Base-by-base conservation (phyloP, 305 asterid genomes). In the Plantago lanceolata region DNA sequence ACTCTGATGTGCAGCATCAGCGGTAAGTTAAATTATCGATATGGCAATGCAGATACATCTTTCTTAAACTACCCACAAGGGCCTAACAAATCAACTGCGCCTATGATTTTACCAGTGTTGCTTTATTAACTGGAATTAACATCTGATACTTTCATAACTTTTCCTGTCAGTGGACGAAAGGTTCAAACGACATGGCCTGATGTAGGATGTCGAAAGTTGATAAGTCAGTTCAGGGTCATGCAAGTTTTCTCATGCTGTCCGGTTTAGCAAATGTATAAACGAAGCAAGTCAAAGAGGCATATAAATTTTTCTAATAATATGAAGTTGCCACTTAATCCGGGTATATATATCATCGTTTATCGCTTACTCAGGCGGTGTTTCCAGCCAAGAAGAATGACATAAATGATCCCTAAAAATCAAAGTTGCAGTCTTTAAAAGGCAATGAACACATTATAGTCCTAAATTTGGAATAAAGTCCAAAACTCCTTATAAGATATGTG, bases 381-480 rank as follows among this genome's bases (percentile, higher is more conserved):
- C 54, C 35, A 28, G 57, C 54, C 51, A 56, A 49, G 50, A 61
- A 53, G 45, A 64, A 51, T 8, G 54, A 50, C 61, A 62, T 26
- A 55, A 60, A 57, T 45, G 35, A 20, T 45, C 16, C 62, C 35
- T 21, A 67, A 28, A 26, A 59, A 45, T 75, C 68, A 59, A 64
- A 57, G 8, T 40, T 57, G 62, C 74, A 73, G 65, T 53, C 73
- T 17, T 17, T 19, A 67, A 62, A 71, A 71, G 48, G 73, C 61
- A 59, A 59, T 56, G 57, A 48, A 26, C 61, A 67, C 57, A 20
- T 54, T 63, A 51, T 9, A 58, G 31, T 70, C 68, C 79, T 67
- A 75, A 77, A 68, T 59, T 68, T 65, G 71, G 83, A 77, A 68
- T 70, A 11, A 29, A 64, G 29, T 37, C 50, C 56, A 28, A 73